These are phyloP conservation scores for Raddia guianensis DNA, from an alignment of 176 grass and related monocot species.

Conservation along the genomic window DNA sequence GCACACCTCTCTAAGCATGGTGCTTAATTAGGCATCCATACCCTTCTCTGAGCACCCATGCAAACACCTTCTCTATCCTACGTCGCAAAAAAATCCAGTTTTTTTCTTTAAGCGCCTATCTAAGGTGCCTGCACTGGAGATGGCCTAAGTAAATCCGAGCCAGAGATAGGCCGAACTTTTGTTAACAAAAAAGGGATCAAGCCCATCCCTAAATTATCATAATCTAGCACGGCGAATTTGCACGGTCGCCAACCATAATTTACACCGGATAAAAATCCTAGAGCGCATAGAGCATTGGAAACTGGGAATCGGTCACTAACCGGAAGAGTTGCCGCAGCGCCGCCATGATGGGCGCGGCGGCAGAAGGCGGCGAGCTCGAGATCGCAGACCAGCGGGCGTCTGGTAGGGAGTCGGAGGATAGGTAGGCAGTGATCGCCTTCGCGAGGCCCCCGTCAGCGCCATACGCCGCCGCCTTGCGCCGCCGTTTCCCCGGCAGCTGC, in stretches of 20 bases:
- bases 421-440: slow-evolving; percentile 44
- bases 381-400: slow-evolving; percentile 43
- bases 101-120: no score
- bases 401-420: slow-evolving; percentile 49
- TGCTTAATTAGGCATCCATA: no score
- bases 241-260: not conserved
- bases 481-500: not conserved
- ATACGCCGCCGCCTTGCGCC: slow-evolving; percentile 4
- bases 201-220: not conserved
- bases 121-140: no score
- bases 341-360: not conserved
- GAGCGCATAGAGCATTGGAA: not conserved
- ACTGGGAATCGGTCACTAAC: slow-evolving; percentile 23
- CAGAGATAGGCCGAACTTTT: not conserved
- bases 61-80: no score
- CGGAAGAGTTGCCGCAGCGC: not conserved
- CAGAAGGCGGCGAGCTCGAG: not conserved
- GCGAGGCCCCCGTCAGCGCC: not conserved
- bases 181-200: not conserved
- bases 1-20: no score
- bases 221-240: not conserved
- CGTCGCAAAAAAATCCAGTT: no score
- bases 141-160: slow-evolving; percentile 3
- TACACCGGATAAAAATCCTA: not conserved
- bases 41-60: no score